Base-by-base conservation (phyloP, 345 rosid species). In the Gynandropsis gynandra region DNA sequence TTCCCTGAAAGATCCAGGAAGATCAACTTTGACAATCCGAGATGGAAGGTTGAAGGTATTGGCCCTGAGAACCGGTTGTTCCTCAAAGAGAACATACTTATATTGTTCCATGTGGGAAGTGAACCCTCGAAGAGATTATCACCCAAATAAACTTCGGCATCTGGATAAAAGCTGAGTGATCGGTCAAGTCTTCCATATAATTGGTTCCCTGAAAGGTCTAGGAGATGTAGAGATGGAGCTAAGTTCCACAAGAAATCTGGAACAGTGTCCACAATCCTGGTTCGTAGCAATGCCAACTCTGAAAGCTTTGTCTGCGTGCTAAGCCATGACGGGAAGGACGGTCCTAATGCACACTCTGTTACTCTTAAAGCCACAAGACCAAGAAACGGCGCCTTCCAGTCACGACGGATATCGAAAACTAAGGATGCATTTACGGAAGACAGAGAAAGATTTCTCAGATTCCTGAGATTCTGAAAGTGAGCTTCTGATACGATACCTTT, bases 251-350 rank as follows among this genome's bases (percentile, higher is more conserved):
- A 24, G 29, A 5, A 24, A 5, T 24, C 29, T 5, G 29, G 29
- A 2, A 24, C 29, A 5, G 29, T 24, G 29, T 24, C 29, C 5
- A 2, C 29, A 2, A 24, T 24, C 29, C 29, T 5, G 29, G 29
- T 24, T 24, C 5, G 2, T 5, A 5, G 29, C 29, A 24, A 24
- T 24, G 2, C 29, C 29, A 24, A 24, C 29, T 24, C 29, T 24
- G 29, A 24, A 24, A 24, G 40, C 11, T 2, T n/a, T 9, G 40
- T 36, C 12, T 2, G 40, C 40, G 8, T 9, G 40, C 4, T 36
- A 2, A 75, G 70, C 80, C 80, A 75, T 20, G 44, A 27, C 1
- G 80, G 74, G 52, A 75, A 75, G 8, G 24, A 27, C 29, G 77
- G 77, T 50, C 76, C 74, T 7, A 66, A 44, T 12, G 35, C 46